These are phyloP conservation scores for Wickerhamomyces tratensis DNA, from an alignment of 805 yeast species.

Conservation along the genomic window DNA sequence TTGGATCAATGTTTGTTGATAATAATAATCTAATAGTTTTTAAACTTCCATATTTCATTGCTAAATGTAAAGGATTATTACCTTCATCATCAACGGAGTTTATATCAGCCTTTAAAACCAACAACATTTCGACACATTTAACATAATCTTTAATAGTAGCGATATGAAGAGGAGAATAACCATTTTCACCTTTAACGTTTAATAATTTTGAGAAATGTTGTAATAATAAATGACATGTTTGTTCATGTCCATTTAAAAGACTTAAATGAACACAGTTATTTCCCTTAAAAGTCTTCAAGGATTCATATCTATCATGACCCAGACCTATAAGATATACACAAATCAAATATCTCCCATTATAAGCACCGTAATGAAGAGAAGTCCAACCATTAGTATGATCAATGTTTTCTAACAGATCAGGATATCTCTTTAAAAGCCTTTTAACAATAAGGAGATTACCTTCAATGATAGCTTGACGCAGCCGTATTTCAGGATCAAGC, in stretches of 20 bases:
- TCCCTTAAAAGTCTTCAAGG: constrained; percentile 40
- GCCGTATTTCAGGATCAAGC: constrained; percentile 54
- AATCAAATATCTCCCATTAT: constrained; percentile 57
- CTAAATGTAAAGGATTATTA: constrained; percentile 78
- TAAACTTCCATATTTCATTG: constrained; percentile 59
- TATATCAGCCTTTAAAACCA: constrained; percentile 72
- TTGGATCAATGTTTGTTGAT: constrained; percentile 37
- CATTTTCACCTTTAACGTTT: constrained; percentile 35
- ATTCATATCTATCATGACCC: constrained; percentile 46
- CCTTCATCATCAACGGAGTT: constrained; percentile 64
- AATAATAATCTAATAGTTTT: constrained; percentile 47
- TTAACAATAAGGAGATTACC: constrained; percentile 57
- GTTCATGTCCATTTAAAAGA: constrained; percentile 52
- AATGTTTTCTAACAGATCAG: constrained; percentile 57
- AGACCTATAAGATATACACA: constrained; percentile 47
- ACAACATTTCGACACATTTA: constrained; percentile 52
- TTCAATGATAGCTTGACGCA: constrained; percentile 56
- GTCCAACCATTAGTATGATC: constrained; percentile 77
- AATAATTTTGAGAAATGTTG: constrained; percentile 51
- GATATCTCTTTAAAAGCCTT: constrained; percentile 57
- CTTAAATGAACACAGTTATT: constrained; percentile 69
- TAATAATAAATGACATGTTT: constrained; percentile 63
- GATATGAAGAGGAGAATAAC: constrained; percentile 60
- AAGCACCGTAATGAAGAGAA: constrained; percentile 74
- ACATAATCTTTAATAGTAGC: constrained; percentile 52